Percentiles rank a stretch among this genome's conserved stretches.
Conservation (phyloP, 108 stramenopile species). For the Ochromonas danica region DNA sequence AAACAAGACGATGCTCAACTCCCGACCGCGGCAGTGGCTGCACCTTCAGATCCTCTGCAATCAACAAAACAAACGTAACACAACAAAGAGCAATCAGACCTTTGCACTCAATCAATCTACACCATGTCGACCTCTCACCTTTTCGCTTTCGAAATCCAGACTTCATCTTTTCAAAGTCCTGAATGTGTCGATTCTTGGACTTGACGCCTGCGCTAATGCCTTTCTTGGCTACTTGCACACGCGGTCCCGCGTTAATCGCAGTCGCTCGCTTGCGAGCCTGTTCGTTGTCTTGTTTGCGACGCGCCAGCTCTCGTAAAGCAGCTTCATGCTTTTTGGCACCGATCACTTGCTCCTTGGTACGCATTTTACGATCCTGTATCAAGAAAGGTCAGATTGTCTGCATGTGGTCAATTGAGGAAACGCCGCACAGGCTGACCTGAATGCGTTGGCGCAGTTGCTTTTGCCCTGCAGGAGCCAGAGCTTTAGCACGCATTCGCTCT, state of each 20-base stretch:
- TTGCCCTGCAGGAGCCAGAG: background rate
- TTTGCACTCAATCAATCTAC: no score
- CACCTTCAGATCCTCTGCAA: no score
- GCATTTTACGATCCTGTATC: background rate
- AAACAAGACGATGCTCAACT: background rate
- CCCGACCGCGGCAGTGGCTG: no score
- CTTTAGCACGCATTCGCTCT: background rate
- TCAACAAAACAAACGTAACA: no score
- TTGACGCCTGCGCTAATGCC: background rate
- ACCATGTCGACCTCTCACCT: background rate
- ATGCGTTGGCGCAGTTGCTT: background rate
- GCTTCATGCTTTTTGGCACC: conserved; percentile 12
- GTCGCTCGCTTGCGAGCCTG: background rate
- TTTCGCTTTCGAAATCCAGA: background rate
- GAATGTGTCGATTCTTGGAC: conserved; percentile 3
- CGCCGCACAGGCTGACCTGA: no score
- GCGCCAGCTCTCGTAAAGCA: background rate
- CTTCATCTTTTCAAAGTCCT: conserved; percentile 21
- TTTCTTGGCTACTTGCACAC: background rate
- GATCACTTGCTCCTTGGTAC: background rate
- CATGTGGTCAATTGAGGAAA: no score
- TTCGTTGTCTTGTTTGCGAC: background rate
- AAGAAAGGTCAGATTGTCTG: no score
- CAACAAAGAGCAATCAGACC: no score
- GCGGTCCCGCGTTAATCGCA: background rate